Base-by-base conservation (phyloP, 2,329 filamentous ascomycete genomes). In the Blastomyces parvus region DNA sequence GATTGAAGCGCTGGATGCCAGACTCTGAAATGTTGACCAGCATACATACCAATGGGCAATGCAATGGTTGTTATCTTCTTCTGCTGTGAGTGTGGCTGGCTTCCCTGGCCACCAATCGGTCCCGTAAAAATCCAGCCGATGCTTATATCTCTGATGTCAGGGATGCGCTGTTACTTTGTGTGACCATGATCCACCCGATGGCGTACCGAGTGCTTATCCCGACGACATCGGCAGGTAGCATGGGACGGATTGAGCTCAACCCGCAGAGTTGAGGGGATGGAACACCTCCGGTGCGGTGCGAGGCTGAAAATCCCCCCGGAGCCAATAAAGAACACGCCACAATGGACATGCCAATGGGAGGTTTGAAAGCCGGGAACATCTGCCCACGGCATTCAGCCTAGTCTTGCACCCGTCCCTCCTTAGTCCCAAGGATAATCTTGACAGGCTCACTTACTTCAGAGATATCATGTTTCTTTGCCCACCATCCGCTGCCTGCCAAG, bases 241-340 rank as follows among this genome's bases (percentile, higher is more conserved):
- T 30, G 53, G 77, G 88, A 86, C 85, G 85, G 84, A 0, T 83
- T 36, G 33, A 86, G 64, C 79, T 88, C 0, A 86, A 85, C 67
- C 69, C 77, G 46, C 86, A 86, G 4, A 79, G 79, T 1, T 7
- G 17, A 79, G 88, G 6, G 70, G 84, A 4, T 72, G 88, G 27
- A 84, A 83, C 1, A 84, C 83, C 0, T 85, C 88, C 3, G 19
- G 75, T 88, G 0, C 86, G 88, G n/a, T n/a, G n/a, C n/a, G n/a
- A 60, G 74, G 73, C 62, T 52, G 36, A 55, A n/a, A 40, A 19
- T 40, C 27, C 9, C n/a, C 14, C n/a, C 22, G 4, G 17, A 59
- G 22, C 60, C 22, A n/a, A 38, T 25, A 59, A 27, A 60, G 40
- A 55, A 27, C 14, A 48, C 19, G 17, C 9, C 2, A n/a, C 9